Evolutionary conservation across 441 rosid genomes (phyloP).

Genomic region (Corymbia calophylla): DNA sequence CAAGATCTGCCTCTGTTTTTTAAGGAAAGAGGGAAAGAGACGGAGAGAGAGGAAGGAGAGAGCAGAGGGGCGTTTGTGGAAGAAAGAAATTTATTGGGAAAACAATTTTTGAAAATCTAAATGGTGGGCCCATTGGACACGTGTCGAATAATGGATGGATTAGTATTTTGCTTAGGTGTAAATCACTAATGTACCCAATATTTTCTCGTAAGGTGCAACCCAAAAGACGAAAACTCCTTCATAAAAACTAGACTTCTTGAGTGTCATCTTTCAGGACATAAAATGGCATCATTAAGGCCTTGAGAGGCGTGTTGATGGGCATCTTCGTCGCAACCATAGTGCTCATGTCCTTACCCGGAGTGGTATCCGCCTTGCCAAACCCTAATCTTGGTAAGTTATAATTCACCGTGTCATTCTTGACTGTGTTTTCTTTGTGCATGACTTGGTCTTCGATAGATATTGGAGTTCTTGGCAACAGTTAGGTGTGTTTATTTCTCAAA

Average conservation of each 20-base stretch:
- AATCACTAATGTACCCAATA: too few relatives aligned
- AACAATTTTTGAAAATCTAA: too few relatives aligned
- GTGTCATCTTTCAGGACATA: neutral
- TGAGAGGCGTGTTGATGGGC: neutral
- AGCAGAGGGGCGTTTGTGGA: too few relatives aligned
- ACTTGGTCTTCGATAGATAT: neutral
- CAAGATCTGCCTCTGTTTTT: too few relatives aligned
- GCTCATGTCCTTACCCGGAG: neutral
- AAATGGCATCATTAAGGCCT: neutral
- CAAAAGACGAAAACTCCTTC: neutral
- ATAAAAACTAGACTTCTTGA: neutral
- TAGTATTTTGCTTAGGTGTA: too few relatives aligned
- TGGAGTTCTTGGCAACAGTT: neutral
- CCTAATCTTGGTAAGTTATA: neutral
- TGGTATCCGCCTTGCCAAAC: neutral
- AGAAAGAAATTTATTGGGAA: too few relatives aligned
- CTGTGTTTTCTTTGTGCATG: neutral
- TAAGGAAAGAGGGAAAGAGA: too few relatives aligned
- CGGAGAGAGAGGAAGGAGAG: too few relatives aligned
- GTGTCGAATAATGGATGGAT: too few relatives aligned
- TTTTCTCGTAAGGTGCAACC: too few relatives aligned
- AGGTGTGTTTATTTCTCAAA: neutral
- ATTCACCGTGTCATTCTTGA: neutral
- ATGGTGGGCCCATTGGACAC: too few relatives aligned
- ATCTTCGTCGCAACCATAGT: neutral